Evolutionary conservation across 345 rosid genomes (phyloP).

Genomic region (Crucihimalaya himalaica): DNA sequence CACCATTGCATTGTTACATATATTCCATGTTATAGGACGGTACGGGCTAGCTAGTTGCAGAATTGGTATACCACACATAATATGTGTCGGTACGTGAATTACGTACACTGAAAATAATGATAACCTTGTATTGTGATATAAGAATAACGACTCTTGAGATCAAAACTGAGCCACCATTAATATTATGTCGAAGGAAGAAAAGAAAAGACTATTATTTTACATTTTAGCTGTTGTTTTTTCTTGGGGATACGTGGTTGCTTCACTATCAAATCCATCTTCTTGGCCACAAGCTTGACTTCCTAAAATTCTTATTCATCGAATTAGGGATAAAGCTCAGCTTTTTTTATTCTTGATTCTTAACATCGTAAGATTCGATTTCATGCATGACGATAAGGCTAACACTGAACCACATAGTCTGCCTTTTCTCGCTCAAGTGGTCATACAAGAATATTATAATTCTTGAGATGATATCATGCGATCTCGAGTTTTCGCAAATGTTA

Average conservation of each 20-base stretch:
- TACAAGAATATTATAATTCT: neutral
- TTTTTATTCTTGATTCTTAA: conserved; percentile 23
- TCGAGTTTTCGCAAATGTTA: conserved; percentile 26
- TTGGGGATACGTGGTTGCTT: conserved; percentile 4
- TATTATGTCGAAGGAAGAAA: neutral
- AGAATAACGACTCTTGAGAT: conserved; percentile 34
- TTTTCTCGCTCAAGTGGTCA: conserved; percentile 21
- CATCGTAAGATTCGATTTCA: conserved; percentile 20
- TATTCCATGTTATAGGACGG: conserved; percentile 29
- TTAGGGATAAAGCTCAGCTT: conserved; percentile 20
- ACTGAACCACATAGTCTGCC: conserved; percentile 11
- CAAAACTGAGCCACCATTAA: conserved; percentile 9
- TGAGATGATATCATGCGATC: conserved; percentile 12
- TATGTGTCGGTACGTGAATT: conserved; percentile 29
- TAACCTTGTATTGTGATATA: conserved; percentile 14
- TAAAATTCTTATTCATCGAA: conserved; percentile 1
- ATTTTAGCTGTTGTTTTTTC: no score
- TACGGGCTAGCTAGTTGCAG: conserved; percentile 24
- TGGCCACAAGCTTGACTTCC: conserved; percentile 23
- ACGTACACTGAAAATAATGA: neutral
- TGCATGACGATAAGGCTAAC: conserved; percentile 28
- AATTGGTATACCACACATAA: conserved; percentile 4
- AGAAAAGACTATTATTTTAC: neutral
- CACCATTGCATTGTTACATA: conserved; percentile 15
- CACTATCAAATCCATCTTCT: conserved; percentile 18